A percentile compares a stretch with the other conserved stretches of the same genome.
These are phyloP conservation scores for Hirsutella rhossiliensis DNA, from an alignment of 2,329 filamentous ascomycete genomes.

Conservation along the genomic window DNA sequence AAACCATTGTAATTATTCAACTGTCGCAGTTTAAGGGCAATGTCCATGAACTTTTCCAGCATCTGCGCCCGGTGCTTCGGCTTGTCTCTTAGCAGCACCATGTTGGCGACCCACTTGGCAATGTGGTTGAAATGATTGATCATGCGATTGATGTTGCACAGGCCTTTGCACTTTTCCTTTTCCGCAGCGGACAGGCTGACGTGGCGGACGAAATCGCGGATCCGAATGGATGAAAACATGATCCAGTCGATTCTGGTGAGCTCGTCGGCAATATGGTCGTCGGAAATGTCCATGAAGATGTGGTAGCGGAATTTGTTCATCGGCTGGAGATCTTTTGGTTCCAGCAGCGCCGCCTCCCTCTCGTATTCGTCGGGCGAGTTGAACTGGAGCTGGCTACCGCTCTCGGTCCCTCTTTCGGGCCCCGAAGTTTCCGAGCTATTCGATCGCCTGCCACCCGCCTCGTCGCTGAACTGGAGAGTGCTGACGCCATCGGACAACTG, in stretches of 20 bases:
- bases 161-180: conserved; percentile 62
- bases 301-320: conserved; percentile 83
- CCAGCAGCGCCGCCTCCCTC: conserved; percentile 59
- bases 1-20: conserved; percentile 96
- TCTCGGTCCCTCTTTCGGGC: conserved; percentile 24
- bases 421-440: conserved; percentile 32
- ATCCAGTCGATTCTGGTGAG: conserved; percentile 95
- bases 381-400: conserved; percentile 39
- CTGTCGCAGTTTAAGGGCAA: conserved; percentile 75
- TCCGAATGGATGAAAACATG: conserved; percentile 90
- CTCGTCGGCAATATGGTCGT: conserved; percentile 80
- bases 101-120: conserved; percentile 70
- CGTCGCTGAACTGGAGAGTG: conserved; percentile 35
- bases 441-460: conserved; percentile 29
- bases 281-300: conserved; percentile 74
- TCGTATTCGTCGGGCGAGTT: conserved; percentile 70
- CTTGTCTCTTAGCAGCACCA: conserved; percentile 84
- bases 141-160: conserved; percentile 88
- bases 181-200: conserved; percentile 63
- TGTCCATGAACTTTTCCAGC: conserved; percentile 89
- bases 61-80: conserved; percentile 86
- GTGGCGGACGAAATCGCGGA: conserved; percentile 85
- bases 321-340: conserved; percentile 54
- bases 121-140: conserved; percentile 85
- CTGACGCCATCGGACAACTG: conserved; percentile 29